A percentile compares a stretch with the other conserved stretches of the same genome.
phyloP scores from a whole-genome alignment of 2,329 filamentous ascomycete genomes.

The Purpureocillium takamizusanense region DNA sequence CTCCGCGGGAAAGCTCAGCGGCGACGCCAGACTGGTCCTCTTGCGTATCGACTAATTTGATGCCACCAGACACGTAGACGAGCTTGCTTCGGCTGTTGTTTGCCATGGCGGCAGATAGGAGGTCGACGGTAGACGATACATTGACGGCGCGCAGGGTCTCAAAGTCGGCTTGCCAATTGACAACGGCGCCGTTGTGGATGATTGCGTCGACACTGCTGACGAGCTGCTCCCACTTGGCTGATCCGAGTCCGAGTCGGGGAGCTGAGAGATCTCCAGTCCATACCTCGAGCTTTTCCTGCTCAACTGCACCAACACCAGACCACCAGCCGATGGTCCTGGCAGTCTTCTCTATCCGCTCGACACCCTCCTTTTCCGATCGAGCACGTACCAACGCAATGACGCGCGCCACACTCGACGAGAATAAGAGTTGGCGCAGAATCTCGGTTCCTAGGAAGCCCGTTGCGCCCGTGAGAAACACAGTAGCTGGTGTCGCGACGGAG shows the following conservation, averaged over 20 bases:
- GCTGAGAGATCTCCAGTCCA: slow-evolving; percentile 9
- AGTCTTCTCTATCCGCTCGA: slow-evolving; percentile 47
- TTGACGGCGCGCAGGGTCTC: slow-evolving; percentile 63
- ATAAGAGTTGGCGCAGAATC: slow-evolving; percentile 62
- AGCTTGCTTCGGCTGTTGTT: slow-evolving; percentile 5
- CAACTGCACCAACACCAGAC: background rate
- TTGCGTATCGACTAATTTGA: slow-evolving; percentile 1
- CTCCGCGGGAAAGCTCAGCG: background rate
- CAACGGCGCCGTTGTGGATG: slow-evolving; percentile 72
- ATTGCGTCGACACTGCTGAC: slow-evolving; percentile 54
- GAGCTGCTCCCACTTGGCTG: slow-evolving; percentile 48
- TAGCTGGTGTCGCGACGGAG: slow-evolving; percentile 17
- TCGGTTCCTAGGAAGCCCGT: slow-evolving; percentile 69
- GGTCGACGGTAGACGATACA: slow-evolving; percentile 35
- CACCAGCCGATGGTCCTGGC: slow-evolving; percentile 9
- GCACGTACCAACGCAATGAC: slow-evolving; percentile 68
- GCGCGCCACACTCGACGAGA: slow-evolving; percentile 23
- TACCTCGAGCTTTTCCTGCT: slow-evolving; percentile 4
- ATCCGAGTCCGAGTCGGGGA: slow-evolving; percentile 3
- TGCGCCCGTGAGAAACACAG: slow-evolving; percentile 74
- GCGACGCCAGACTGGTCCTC: background rate
- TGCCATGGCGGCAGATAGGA: slow-evolving; percentile 6
- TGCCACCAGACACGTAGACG: slow-evolving; percentile 14
- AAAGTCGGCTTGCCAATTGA: slow-evolving; percentile 77
- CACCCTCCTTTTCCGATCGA: slow-evolving; percentile 46